A percentile compares a stretch with the other conserved stretches of the same genome.
These are phyloP conservation scores for Filobasidium uniguttulatum DNA, from an alignment of 1,284 basidiomycete genomes.

Conservation along the genomic window DNA sequence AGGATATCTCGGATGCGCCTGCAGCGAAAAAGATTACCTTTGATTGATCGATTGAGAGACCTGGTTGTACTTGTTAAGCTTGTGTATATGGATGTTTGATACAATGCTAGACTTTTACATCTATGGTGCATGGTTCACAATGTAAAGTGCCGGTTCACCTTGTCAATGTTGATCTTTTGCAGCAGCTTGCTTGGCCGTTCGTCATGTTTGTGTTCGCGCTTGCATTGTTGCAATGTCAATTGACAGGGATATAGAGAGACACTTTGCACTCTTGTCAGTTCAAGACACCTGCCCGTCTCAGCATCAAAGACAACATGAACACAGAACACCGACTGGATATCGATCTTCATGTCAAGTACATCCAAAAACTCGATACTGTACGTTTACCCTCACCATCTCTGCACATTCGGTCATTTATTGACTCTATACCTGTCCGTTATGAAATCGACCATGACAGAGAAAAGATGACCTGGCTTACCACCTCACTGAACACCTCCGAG, in stretches of 20 bases:
- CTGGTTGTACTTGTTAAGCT: no score
- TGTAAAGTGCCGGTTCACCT: no score
- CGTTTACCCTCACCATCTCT: background rate
- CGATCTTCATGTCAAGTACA: conserved; percentile 54
- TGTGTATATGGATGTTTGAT: no score
- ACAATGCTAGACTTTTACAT: no score
- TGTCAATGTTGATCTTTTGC: no score
- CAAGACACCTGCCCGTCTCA: background rate
- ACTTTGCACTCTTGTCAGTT: no score
- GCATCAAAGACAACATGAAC: no score
- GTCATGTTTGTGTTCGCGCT: no score
- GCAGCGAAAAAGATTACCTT: conserved; percentile 84
- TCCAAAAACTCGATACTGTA: conserved; percentile 52
- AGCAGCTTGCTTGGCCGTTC: no score
- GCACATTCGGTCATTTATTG: background rate
- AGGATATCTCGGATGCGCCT: conserved; percentile 58
- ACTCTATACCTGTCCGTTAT: conserved; percentile 1
- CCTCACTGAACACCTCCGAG: conserved; percentile 78
- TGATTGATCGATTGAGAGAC: conserved; percentile 30
- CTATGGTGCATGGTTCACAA: no score
- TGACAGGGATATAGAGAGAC: no score
- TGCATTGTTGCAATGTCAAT: no score
- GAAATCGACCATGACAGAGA: conserved; percentile 47
- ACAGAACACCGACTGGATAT: conserved; percentile 27
- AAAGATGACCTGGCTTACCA: conserved; percentile 83